Evolutionary conservation across 495 filamentous ascomycete species (phyloP), one percentile per base, ranked within the genome.

Genomic region (Podospora pseudopauciseta): DNA sequence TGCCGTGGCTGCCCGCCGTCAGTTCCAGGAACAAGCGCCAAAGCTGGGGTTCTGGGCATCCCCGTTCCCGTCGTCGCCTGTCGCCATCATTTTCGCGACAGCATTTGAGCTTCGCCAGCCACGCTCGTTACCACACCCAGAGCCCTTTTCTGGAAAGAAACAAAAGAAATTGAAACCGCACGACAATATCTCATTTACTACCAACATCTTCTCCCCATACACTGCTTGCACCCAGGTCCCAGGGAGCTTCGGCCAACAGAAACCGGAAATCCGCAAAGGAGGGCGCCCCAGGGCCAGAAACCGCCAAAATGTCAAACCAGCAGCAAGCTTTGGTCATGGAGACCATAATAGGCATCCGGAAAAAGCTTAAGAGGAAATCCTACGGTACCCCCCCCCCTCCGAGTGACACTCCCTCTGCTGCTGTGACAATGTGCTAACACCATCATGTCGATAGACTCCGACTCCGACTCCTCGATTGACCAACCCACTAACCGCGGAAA

Each of bases 401-500:
- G n/a, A 19, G 5, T 58, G 55, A 49, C 39, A 27, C 23, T 53
- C 20, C 20, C n/a, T 59, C 23, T 61, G 32, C 2, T 32, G n/a
- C 26, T 34, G 18, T 7, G n/a, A 49, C 39, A 20, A 23, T 23
- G 23, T 13, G 23, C 66, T 71, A 63, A 68, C 71, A 20, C 15
- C 5, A 27, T 15, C 13, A 28, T 55, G 34, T 6, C 16, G 19
- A 28, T 74, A 97, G 93, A 91, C 61, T 91, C 91, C 58, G 93
- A 94, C 73, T 92, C 92, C 23, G 95, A 97, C 77, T 91, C 92
- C 70, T 86, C 89, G 57, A 91, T 95, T 73, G 85, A 87, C 56
- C 86, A 88, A 75, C 87, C 87, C 64, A 93, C 91, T 7, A 98
- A 97, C 78, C 91, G 94, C 73, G 93, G 92, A 60, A 91, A 97